phyloP scores from a whole-genome alignment of 495 filamentous ascomycete genomes.

The Tuber magnatum region DNA sequence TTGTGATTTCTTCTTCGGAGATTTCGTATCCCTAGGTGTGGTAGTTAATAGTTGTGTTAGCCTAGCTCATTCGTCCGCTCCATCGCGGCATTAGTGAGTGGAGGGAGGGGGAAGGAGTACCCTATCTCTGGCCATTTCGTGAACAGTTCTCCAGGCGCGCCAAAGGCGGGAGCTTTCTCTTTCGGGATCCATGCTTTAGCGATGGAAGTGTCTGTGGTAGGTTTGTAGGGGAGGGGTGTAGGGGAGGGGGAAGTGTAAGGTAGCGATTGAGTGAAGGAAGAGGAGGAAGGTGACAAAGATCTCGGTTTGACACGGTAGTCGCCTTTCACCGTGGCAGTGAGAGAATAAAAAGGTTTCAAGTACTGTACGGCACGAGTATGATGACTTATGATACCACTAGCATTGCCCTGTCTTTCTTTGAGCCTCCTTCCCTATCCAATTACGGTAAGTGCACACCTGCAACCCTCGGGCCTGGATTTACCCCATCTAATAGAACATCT shows the following conservation, averaged over 20 bases:
- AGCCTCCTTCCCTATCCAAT: background rate
- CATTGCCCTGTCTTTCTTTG: background rate
- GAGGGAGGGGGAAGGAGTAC: conserved; percentile 46
- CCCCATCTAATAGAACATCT: background rate
- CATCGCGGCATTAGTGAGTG: background rate
- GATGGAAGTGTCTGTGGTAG: background rate
- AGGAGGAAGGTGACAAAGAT: background rate
- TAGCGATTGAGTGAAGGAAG: background rate
- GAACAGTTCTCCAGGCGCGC: conserved; percentile 79
- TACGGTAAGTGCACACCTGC: background rate
- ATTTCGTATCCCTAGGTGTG: conserved; percentile 74
- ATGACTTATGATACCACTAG: background rate
- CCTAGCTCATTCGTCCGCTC: background rate
- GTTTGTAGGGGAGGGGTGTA: conserved; percentile 3
- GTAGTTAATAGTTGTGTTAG: conserved; percentile 15
- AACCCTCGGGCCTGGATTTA: background rate
- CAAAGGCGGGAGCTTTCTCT: conserved; percentile 67
- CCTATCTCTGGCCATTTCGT: conserved; percentile 79
- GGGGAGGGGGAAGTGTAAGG: background rate
- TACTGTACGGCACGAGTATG: no score
- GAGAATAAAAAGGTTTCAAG: background rate
- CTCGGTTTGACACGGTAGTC: background rate
- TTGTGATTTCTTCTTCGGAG: conserved; percentile 75
- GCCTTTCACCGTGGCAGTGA: background rate
- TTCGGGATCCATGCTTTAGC: conserved; percentile 48